Percentiles rank a stretch among this genome's conserved stretches.
phyloP scores from a whole-genome alignment of 2,329 filamentous ascomycete genomes.

The Alternaria tenuissima region DNA sequence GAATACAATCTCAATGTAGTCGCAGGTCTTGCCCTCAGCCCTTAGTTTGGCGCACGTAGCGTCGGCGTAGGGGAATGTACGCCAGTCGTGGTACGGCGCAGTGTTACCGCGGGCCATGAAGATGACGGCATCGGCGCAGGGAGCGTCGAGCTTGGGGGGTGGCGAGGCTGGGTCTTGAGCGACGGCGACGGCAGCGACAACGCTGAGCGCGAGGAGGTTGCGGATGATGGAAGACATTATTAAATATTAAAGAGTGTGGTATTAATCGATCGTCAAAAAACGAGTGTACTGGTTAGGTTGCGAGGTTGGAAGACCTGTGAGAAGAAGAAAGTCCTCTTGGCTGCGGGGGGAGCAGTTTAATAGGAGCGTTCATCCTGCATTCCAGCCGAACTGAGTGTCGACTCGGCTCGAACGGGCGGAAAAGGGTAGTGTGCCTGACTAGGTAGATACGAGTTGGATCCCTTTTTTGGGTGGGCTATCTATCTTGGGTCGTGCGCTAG shows the following conservation, averaged over 20 bases:
- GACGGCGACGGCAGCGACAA: conserved; percentile 34
- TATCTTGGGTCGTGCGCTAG: conserved; percentile 29
- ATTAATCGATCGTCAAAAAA: conserved; percentile 27
- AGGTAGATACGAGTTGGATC: conserved; percentile 27
- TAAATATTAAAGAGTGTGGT: conserved; percentile 34
- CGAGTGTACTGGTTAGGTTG: conserved; percentile 33
- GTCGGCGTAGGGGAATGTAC: conserved; percentile 32
- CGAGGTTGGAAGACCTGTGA: conserved; percentile 30
- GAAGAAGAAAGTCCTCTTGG: conserved; percentile 29
- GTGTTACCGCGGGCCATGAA: conserved; percentile 36
- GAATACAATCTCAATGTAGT: conserved; percentile 36
- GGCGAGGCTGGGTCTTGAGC: conserved; percentile 38
- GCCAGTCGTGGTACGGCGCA: conserved; percentile 33
- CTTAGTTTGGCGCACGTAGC: conserved; percentile 32
- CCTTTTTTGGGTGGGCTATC: conserved; percentile 30
- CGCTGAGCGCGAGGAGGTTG: conserved; percentile 32
- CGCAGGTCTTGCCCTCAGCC: conserved; percentile 35
- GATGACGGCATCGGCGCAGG: conserved; percentile 34
- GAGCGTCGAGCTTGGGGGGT: conserved; percentile 32
- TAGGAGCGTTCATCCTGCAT: conserved; percentile 27
- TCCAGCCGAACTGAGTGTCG: conserved; percentile 21
- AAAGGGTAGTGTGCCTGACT: conserved; percentile 32
- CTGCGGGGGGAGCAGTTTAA: conserved; percentile 29
- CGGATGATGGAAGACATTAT: conserved; percentile 39
- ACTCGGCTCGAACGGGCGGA: conserved; percentile 24